Percentiles rank a stretch among this genome's conserved stretches.
phyloP scores from a whole-genome alignment of 2,329 filamentous ascomycete species.

The Seiridium unicorne region DNA sequence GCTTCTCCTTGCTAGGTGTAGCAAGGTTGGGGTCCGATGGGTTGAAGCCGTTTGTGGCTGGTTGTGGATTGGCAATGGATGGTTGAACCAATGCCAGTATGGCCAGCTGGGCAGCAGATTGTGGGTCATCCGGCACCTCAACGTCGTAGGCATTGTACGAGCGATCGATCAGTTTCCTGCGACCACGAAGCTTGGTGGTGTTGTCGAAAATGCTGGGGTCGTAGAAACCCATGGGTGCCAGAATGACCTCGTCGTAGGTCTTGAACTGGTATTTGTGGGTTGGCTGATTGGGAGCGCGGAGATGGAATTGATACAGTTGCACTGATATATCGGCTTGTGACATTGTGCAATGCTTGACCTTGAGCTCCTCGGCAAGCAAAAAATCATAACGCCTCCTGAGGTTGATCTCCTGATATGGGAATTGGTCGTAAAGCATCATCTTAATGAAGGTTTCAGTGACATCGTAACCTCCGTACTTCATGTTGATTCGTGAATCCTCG shows the following conservation, averaged over 20 bases:
- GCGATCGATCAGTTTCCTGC: constrained; percentile 78
- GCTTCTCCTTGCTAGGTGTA: constrained; percentile 63
- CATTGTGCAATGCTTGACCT: constrained; percentile 90
- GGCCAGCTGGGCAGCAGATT: constrained; percentile 77
- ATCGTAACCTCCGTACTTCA: constrained; percentile 91
- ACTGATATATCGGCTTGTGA: constrained; percentile 87
- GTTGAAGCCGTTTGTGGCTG: constrained; percentile 37
- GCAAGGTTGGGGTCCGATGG: constrained; percentile 45
- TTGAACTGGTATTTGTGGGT: constrained; percentile 95
- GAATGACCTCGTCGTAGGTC: constrained; percentile 91
- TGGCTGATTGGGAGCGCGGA: constrained; percentile 82
- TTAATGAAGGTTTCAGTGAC: constrained; percentile 94
- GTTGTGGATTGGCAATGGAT: constrained; percentile 45
- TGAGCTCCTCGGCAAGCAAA: constrained; percentile 89
- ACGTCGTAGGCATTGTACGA: constrained; percentile 94
- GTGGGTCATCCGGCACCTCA: constrained; percentile 81
- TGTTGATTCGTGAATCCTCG: constrained; percentile 90
- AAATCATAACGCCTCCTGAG: constrained; percentile 88
- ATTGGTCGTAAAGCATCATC: constrained; percentile 96
- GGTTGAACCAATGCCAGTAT: constrained; percentile 61
- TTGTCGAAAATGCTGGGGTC: constrained; percentile 86
- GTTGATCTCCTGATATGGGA: constrained; percentile 94
- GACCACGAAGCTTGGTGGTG: constrained; percentile 72
- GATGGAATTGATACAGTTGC: constrained; percentile 84
- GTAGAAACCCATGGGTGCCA: constrained; percentile 95